Conservation (phyloP, 768 basidiomycete genomes). For the Pleurotus cornucopiae region DNA sequence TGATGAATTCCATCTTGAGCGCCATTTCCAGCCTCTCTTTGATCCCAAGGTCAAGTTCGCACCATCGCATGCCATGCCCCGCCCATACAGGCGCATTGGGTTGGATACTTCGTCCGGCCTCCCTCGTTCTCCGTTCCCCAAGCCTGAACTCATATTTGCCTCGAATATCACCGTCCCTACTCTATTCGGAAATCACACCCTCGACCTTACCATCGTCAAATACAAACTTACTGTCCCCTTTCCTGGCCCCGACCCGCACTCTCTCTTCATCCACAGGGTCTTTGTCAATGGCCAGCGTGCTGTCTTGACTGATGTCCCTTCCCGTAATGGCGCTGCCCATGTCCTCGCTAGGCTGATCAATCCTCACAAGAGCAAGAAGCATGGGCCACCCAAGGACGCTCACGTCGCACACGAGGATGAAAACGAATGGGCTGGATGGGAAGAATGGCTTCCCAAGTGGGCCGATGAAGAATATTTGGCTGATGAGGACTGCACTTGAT, state of each 20-base stretch:
- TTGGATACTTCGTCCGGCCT: neutral
- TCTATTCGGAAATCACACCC: conserved; percentile 35
- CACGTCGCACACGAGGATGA: conserved; percentile 15
- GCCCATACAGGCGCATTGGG: neutral
- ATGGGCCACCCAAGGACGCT: conserved; percentile 3
- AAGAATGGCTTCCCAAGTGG: conserved; percentile 49
- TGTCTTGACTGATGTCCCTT: conserved; percentile 40
- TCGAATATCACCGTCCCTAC: conserved; percentile 35
- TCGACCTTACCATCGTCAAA: conserved; percentile 46
- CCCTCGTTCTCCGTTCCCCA: conserved; percentile 4
- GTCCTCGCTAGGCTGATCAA: conserved; percentile 37
- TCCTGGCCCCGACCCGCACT: conserved; percentile 25
- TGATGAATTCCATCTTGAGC: neutral
- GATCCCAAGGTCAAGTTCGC: neutral
- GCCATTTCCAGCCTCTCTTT: neutral
- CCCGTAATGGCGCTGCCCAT: conserved; percentile 57
- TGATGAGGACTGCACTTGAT: neutral
- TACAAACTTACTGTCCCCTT: conserved; percentile 35
- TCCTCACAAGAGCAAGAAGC: conserved; percentile 24
- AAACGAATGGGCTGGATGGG: conserved; percentile 46
- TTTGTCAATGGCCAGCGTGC: conserved; percentile 36
- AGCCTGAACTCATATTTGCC: conserved; percentile 26
- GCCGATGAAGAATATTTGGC: conserved; percentile 26
- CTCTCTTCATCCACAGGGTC: conserved; percentile 29
- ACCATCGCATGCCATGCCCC: neutral